These are phyloP conservation scores for Venturia carpophila DNA, from an alignment of 2,329 filamentous ascomycete species.

Conservation along the genomic window DNA sequence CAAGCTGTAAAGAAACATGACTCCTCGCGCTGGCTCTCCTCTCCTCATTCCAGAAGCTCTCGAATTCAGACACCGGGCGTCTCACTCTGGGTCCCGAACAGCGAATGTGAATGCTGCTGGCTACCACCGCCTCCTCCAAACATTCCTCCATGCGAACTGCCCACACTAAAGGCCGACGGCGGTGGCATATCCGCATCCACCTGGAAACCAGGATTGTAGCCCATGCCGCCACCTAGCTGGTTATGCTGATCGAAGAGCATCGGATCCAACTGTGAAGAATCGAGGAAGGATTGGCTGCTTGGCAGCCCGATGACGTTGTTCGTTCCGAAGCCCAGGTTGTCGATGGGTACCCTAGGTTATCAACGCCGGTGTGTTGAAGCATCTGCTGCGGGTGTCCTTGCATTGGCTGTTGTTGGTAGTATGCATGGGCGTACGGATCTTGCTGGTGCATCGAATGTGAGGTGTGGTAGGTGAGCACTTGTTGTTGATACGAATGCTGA, in stretches of 20 bases:
- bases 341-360: background rate
- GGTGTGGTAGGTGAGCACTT: background rate
- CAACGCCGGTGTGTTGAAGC: conserved; percentile 11
- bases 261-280: conserved; percentile 15
- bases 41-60: conserved; percentile 17
- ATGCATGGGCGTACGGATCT: conserved; percentile 12
- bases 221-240: conserved; percentile 5
- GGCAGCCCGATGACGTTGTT: conserved; percentile 17
- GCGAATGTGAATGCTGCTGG: background rate
- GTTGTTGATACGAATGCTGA: background rate
- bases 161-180: background rate
- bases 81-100: conserved; percentile 9
- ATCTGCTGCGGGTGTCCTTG: conserved; percentile 4
- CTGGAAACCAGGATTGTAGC: background rate
- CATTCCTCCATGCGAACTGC: conserved; percentile 7
- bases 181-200: background rate
- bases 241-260: conserved; percentile 15
- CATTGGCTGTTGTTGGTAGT: conserved; percentile 8
- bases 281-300: background rate
- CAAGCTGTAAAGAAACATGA: background rate
- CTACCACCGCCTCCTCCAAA: background rate
- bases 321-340: background rate
- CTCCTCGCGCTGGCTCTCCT: conserved; percentile 7
- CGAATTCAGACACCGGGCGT: conserved; percentile 16
- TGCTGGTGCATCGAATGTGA: conserved; percentile 9